These are phyloP conservation scores for Arctostaphylos glauca DNA, from an alignment of 148 eudicot genomes.

Conservation along the genomic window DNA sequence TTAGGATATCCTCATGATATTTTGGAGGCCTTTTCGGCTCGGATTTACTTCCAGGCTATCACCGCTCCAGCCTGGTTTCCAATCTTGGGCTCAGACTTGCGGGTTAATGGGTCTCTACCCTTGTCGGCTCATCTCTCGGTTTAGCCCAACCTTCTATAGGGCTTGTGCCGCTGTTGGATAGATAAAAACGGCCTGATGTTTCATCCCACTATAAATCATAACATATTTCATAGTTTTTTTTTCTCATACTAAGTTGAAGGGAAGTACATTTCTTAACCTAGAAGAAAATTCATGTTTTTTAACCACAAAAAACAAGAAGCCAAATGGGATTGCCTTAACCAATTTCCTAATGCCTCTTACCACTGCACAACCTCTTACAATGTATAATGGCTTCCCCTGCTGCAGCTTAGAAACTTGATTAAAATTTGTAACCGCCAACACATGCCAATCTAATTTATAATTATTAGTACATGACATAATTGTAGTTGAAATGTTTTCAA, in stretches of 20 bases:
- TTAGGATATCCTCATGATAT: too few relatives aligned
- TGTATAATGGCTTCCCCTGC: constrained; percentile 7
- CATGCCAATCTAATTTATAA: not conserved
- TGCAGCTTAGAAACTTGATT: constrained; percentile 7
- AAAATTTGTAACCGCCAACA: not conserved
- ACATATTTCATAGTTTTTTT: too few relatives aligned
- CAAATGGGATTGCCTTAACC: not conserved
- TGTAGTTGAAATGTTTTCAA: not conserved
- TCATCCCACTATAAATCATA: too few relatives aligned
- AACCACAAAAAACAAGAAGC: not conserved
- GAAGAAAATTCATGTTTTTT: not conserved
- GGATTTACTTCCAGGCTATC: too few relatives aligned
- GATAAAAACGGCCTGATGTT: too few relatives aligned
- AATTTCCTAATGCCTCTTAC: not conserved
- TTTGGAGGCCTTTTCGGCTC: too few relatives aligned
- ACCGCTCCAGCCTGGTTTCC: too few relatives aligned
- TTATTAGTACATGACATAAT: not conserved
- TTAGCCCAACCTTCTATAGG: too few relatives aligned
- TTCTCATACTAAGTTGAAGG: not conserved
- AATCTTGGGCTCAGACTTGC: too few relatives aligned
- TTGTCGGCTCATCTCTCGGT: too few relatives aligned
- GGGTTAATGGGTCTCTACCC: too few relatives aligned
- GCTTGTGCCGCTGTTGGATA: too few relatives aligned
- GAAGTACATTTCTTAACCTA: not conserved
- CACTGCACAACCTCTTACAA: not conserved